Percentiles rank a stretch among this genome's conserved stretches.
Evolutionary conservation across 2,329 filamentous ascomycete species (phyloP).

Genomic region (Xenoacremonium recifei): DNA sequence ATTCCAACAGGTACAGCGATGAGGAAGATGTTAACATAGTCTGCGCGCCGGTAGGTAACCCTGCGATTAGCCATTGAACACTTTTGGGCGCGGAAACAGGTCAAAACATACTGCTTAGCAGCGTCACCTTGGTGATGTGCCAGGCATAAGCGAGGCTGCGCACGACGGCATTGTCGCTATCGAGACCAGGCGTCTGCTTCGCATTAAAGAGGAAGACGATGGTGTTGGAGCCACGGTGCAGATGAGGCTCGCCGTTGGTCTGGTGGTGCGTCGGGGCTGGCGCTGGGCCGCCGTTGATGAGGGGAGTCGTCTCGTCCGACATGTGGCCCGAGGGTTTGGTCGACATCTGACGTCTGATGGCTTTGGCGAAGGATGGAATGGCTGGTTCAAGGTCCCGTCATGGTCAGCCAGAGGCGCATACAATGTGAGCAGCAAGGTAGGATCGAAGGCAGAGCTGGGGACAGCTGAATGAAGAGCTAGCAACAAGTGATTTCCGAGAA

Average conservation of each 20-base stretch:
- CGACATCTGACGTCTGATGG: constrained; percentile 32
- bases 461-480: too few species aligned
- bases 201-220: constrained; percentile 48
- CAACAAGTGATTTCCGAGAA: too few species aligned
- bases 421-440: not conserved
- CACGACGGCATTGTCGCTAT: constrained; percentile 46
- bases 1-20: constrained; percentile 74
- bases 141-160: constrained; percentile 47
- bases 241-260: constrained; percentile 21
- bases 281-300: constrained; percentile 38
- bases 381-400: constrained; percentile 24
- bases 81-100: not conserved
- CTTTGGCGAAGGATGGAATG: constrained; percentile 19
- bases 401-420: constrained; percentile 25
- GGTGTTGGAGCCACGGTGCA: constrained; percentile 21
- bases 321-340: constrained; percentile 22
- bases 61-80: constrained; percentile 5
- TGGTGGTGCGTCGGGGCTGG: constrained; percentile 11
- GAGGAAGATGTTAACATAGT: constrained; percentile 68
- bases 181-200: constrained; percentile 49
- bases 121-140: constrained; percentile 57
- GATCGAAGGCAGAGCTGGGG: not conserved
- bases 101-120: constrained; percentile 54
- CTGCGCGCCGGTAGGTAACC: constrained; percentile 30
- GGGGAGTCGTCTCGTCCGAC: constrained; percentile 40